Conservation (phyloP, 176 grass and related monocot genomes). For the Oryza coarctata region DNA sequence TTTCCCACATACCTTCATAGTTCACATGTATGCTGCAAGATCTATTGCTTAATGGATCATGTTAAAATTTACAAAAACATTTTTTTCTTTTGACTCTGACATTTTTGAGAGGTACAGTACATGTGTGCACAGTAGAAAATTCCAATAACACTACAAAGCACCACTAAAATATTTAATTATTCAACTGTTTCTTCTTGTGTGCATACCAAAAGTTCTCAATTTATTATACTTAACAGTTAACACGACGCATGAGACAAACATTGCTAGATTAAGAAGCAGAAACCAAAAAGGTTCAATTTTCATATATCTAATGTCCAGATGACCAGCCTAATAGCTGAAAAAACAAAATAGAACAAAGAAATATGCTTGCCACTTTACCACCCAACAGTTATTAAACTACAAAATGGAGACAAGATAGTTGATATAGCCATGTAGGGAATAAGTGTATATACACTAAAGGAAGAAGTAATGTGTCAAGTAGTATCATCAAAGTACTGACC, state of each 20-base stretch:
- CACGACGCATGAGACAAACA: background rate
- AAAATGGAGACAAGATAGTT: background rate
- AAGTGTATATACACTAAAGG: constrained; percentile 3
- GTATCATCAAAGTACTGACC: constrained; percentile 52
- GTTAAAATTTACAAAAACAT: background rate
- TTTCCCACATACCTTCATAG: background rate
- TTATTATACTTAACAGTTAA: background rate
- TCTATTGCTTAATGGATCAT: background rate
- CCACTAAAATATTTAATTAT: background rate
- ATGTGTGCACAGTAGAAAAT: background rate
- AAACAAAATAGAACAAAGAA: background rate
- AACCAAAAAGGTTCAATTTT: background rate
- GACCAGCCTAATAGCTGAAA: background rate
- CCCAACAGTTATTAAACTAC: background rate
- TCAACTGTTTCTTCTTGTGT: background rate
- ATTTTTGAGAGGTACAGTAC: background rate
- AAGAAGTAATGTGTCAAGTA: background rate
- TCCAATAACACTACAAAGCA: background rate
- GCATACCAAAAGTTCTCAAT: background rate
- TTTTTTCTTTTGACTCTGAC: background rate
- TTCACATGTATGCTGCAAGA: background rate
- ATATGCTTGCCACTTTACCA: background rate
- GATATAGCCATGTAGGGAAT: background rate
- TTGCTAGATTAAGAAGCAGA: background rate
- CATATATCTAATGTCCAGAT: background rate